Conservation (phyloP, 768 basidiomycete genomes). For the Dioszegia crocea region DNA sequence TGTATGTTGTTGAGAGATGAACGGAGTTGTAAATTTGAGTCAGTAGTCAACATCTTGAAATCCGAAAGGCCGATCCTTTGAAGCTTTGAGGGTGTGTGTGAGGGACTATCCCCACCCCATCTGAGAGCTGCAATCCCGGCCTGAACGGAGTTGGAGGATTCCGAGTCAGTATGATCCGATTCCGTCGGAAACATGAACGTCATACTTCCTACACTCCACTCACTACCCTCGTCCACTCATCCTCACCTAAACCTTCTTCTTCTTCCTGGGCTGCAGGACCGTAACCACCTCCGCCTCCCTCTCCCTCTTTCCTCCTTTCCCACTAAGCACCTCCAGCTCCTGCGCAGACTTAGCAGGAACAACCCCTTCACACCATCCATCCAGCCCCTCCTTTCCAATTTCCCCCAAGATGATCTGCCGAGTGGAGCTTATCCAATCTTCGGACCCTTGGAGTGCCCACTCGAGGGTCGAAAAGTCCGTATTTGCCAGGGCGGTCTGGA, state of each 20-base stretch:
- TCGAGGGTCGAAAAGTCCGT: constrained; percentile 72
- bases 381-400: constrained; percentile 31
- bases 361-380: constrained; percentile 10
- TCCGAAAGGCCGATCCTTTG: not conserved
- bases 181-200: no score
- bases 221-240: not conserved
- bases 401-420: constrained; percentile 29
- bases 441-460: constrained; percentile 64
- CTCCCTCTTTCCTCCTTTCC: constrained; percentile 18
- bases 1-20: no score
- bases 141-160: no score
- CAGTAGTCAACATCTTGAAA: not conserved
- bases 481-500: constrained; percentile 66
- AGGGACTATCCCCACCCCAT: not conserved
- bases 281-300: constrained; percentile 29
- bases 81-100: not conserved
- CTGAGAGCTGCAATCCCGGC: no score
- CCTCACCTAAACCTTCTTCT: constrained; percentile 32
- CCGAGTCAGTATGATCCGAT: no score
- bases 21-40: no score
- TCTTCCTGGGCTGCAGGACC: constrained; percentile 42
- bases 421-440: constrained; percentile 59
- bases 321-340: not conserved
- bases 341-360: constrained; percentile 17
- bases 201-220: not conserved